A percentile compares a stretch with the other conserved stretches of the same genome.
Evolutionary conservation across 257 asterid genomes (phyloP).

Genomic region (Nicotiana otophora): DNA sequence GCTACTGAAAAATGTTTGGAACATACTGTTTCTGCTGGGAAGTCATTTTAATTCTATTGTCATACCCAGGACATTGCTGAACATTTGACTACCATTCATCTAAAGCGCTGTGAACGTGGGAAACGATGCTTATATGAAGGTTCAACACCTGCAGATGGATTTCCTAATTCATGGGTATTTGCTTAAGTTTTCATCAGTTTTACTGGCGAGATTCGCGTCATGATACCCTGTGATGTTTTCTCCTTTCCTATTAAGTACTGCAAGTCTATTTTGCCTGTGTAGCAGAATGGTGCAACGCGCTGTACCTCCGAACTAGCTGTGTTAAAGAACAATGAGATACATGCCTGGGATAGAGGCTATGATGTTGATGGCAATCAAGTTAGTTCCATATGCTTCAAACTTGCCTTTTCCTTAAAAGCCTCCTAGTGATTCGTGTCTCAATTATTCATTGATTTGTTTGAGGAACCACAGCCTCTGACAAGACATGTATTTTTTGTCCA

Average conservation of each 20-base stretch:
- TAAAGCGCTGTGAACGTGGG: constrained; percentile 85
- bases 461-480: background rate
- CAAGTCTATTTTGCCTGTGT: constrained; percentile 2
- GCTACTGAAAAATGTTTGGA: background rate
- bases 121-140: constrained; percentile 93
- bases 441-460: background rate
- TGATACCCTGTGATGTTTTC: background rate
- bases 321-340: constrained; percentile 75
- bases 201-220: background rate
- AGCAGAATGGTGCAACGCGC: constrained; percentile 37
- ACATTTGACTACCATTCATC: constrained; percentile 82
- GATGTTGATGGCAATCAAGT: constrained; percentile 87
- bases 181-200: background rate
- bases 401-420: background rate
- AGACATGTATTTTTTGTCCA: background rate
- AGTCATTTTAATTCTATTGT: constrained; percentile 4
- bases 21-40: background rate
- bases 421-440: background rate
- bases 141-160: constrained; percentile 81
- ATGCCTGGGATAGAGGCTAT: constrained; percentile 85
- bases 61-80: constrained; percentile 85
- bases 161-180: constrained; percentile 53
- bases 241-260: constrained; percentile 2
- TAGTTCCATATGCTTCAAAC: constrained; percentile 14
- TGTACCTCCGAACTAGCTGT: constrained; percentile 55